Evolutionary conservation across 2,329 filamentous ascomycete genomes (phyloP), one percentile per base, ranked within the genome.

Genomic region (Ilyonectria mors-panacis): DNA sequence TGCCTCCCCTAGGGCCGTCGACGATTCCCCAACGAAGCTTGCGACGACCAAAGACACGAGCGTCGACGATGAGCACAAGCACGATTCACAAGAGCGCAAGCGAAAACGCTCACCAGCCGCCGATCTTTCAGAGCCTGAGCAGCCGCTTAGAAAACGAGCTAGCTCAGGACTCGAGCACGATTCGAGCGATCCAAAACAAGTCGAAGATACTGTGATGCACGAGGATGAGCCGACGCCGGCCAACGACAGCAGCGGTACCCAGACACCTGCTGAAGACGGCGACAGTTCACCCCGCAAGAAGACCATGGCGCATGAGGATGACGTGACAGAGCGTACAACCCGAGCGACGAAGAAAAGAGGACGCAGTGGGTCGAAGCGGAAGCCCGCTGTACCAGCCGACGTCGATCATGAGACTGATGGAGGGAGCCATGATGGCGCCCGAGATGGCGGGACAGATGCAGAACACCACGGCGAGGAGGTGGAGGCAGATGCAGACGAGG

Each of bases 401-500:
- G 68, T 70, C 6, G 79, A 78, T n/a, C 76, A 74, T 17, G 79
- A 79, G 33, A 73, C 73, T 39, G 79, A 78, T 57, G 78, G 73
- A 19, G 80, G 80, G 17, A 70, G 67, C 42, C 76, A 76, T 62
- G 78, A 78, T n/a, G 79, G 78, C 28, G 70, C 72, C n/a, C 71
- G 73, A 26, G 79, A 81, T n/a, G 70, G 72, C 7, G 79, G 78
- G 23, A 84, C 83, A 48, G 84, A 86, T 56, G 77, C 79, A 23
- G 81, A 85, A 21, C 79, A 79, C 26, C 84, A 83, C 30, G 87
- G 85, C 53, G 91, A 87, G 30, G 87, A 90, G 42, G 82, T 78
- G 53, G 87, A 90, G 63, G 82, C 83, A 71, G 88, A 90, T 72
- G 82, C 84, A 62, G 87, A 89, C 69, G 89, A 89, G 67, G 89